Evolutionary conservation across 176 grass and related monocot species (phyloP), one percentile per base, ranked within the genome.

Genomic region (Aegilops speltoides): DNA sequence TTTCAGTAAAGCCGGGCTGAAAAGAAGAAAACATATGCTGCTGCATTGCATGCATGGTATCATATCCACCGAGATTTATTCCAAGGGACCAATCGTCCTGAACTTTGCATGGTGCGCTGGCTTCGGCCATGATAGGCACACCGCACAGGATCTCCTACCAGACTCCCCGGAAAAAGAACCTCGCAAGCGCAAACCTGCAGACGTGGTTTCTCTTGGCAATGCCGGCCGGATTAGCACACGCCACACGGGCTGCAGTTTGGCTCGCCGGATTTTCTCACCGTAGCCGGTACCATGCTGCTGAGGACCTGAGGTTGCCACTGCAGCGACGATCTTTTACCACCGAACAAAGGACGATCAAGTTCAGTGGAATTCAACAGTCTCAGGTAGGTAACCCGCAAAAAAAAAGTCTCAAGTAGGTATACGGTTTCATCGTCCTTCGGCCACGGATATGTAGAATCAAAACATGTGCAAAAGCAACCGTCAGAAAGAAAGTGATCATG

Each of bases 41-140:
- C 46, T 76, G 24, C 72, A 46, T 20, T 57, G 43, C 71, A 46
- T 13, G 12, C 67, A 74, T 78, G 63, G 24, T 40, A 74, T 76
- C 43, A 81, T 28, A 86, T 79, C 85, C 59, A 75, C 85, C 24
- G 23, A 50, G 75, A 91, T 87, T 78, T 80, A 29, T 20, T n/a
- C 68, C 67, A 50, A 57, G 68, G 34, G 48, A 75, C 80, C 43
- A 46, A 61, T 85, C 57, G 56, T 10, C 43, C 23, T 79, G 7
- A 43, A n/a, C 80, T 56, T 60, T 68, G 36, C 31, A 32, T 7
- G 20, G 45, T 82, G 17, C 40, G 3, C 3, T 56, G 88, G 63
- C 78, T 62, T 64, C 24, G 41, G 68, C 24, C 17, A 76, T 50
- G 84, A 61, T 71, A 43, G 61, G 24, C 69, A 76, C 77, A 40